Conservation (phyloP, 768 basidiomycete genomes). For the Arthromyces matolae region DNA sequence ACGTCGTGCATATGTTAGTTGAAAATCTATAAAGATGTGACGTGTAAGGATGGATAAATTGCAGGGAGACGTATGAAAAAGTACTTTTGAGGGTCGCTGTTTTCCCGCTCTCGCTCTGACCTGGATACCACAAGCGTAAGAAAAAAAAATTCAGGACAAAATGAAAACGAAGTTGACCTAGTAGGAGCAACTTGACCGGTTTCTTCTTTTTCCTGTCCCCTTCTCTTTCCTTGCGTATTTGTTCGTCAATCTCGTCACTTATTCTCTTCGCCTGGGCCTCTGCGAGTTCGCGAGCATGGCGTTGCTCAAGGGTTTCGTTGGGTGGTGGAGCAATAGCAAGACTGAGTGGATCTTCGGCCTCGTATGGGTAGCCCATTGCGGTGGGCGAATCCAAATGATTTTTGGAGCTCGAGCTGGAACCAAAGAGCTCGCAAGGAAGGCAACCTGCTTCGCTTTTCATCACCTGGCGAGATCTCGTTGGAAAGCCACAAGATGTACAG, state of each 20-base stretch:
- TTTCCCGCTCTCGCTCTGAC: constrained; percentile 76
- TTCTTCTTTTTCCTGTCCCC: constrained; percentile 58
- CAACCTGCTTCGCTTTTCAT: constrained; percentile 19
- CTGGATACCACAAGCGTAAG: constrained; percentile 20
- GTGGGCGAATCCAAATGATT: constrained; percentile 10
- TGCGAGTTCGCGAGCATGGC: constrained; percentile 48
- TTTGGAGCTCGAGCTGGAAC: constrained; percentile 10
- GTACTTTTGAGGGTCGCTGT: constrained; percentile 77
- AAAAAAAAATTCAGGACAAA: constrained; percentile 2
- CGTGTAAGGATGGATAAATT: neutral
- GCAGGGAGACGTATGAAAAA: constrained; percentile 2
- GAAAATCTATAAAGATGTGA: constrained; percentile 50
- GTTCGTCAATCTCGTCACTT: constrained; percentile 75
- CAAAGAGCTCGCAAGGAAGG: constrained; percentile 18
- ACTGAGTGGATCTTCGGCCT: constrained; percentile 59
- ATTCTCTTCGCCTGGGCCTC: constrained; percentile 63
- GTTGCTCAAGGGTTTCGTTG: constrained; percentile 58
- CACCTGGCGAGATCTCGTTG: constrained; percentile 13
- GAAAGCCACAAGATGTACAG: constrained; percentile 9
- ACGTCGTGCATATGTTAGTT: constrained; percentile 64
- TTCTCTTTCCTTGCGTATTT: constrained; percentile 57
- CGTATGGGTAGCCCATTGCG: constrained; percentile 29
- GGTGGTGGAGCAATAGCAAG: constrained; percentile 58
- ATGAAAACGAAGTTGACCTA: constrained; percentile 39
- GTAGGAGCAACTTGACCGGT: constrained; percentile 69